A percentile compares a stretch with the other conserved stretches of the same genome.
phyloP scores from a whole-genome alignment of 2,329 filamentous ascomycete genomes.

The Alternaria incomplexa region DNA sequence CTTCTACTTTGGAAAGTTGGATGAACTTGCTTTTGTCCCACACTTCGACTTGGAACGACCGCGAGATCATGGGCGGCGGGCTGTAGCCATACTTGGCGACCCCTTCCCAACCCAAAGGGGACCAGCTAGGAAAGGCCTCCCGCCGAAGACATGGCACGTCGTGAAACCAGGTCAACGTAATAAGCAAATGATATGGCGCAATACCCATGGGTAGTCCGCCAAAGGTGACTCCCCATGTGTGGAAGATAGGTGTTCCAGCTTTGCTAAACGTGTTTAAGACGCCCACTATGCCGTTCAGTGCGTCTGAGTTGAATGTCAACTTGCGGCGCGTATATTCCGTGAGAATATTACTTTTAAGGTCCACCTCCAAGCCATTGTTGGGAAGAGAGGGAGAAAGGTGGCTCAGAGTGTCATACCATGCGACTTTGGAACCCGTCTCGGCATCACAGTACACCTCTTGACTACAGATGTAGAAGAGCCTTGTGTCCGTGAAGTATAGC shows the following conservation, averaged over 20 bases:
- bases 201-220: rapidly evolving
- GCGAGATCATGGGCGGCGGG: background rate
- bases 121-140: background rate
- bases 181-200: background rate
- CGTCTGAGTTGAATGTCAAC: background rate
- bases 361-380: no score
- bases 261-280: background rate
- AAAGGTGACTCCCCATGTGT: background rate
- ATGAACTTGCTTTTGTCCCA: background rate
- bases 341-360: no score
- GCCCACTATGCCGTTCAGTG: background rate
- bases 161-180: background rate
- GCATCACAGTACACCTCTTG: background rate
- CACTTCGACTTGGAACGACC: rapidly evolving
- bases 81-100: rapidly evolving
- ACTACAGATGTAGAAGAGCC: background rate
- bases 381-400: no score
- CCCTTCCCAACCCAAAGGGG: background rate
- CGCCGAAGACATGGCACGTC: rapidly evolving
- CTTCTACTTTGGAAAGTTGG: rapidly evolving
- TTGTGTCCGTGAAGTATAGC: background rate
- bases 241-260: background rate
- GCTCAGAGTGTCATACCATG: no score
- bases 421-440: background rate
- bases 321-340: background rate